Conservation (phyloP, 1,284 basidiomycete genomes). For the Ustilago crameri region DNA sequence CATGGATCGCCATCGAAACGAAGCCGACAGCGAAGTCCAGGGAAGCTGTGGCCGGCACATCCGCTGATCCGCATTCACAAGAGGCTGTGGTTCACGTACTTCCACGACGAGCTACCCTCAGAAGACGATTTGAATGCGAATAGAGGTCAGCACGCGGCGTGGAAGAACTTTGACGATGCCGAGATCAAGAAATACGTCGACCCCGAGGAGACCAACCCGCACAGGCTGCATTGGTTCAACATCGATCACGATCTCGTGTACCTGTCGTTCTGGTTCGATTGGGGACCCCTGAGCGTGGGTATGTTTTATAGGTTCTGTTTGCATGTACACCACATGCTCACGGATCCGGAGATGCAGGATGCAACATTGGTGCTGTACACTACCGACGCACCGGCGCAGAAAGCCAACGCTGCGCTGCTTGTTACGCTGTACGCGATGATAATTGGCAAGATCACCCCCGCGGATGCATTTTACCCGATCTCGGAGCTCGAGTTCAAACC, state of each 20-base stretch:
- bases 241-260: constrained; percentile 92
- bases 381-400: constrained; percentile 82
- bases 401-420: constrained; percentile 92
- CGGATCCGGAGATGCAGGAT: constrained; percentile 71
- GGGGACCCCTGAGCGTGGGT: constrained; percentile 76
- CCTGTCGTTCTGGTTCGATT: constrained; percentile 77
- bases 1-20: neutral
- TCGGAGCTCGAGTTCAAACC: constrained; percentile 79
- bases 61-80: constrained; percentile 57
- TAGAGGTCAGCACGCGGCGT: constrained; percentile 17
- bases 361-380: constrained; percentile 86
- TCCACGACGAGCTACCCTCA: constrained; percentile 26
- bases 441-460: constrained; percentile 88
- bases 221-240: constrained; percentile 61
- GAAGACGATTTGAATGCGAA: constrained; percentile 45
- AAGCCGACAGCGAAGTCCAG: neutral
- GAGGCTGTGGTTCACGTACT: constrained; percentile 62
- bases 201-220: constrained; percentile 28
- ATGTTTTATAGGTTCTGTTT: constrained; percentile 81
- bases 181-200: constrained; percentile 39
- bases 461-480: constrained; percentile 88
- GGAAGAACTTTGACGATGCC: constrained; percentile 25
- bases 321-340: constrained; percentile 72
- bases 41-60: constrained; percentile 43
- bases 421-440: constrained; percentile 91